Base-by-base conservation (phyloP, 805 yeast species). In the Hanseniaspora lindneri region DNA sequence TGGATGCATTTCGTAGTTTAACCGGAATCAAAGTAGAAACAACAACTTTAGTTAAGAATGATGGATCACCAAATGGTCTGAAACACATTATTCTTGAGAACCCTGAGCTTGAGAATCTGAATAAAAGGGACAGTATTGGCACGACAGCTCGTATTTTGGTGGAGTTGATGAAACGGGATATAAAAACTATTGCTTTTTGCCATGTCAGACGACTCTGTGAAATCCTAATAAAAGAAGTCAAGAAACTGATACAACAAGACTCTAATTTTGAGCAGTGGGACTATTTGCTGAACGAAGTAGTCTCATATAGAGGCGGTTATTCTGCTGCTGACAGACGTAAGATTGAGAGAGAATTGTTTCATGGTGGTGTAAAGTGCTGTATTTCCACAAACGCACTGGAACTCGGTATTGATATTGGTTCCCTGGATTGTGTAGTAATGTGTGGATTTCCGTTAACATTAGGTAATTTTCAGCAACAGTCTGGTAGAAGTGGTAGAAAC, bases 271-370 rank as follows among this genome's bases (percentile, higher is more conserved):
- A 68, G 24, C 56, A 67, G 40, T 71, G 72, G 28, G 68, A 68
- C 54, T 56, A 68, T 11, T 57, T 76, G 42, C 58, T 70, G 3
- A 66, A 75, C n/a, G 81, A 80, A 50, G 80, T 88, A 3, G 84
- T 86, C 94, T 78, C 94, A 44, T 92, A 92, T 57, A 69, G 99
- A 54, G 98, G 97, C 32, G 99, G 99, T 1, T 92, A 92, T 59
- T 77, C 94, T 3, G 79, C 88, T 1, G 65, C 73, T 1, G 97
- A 89, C 58, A 72, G 99, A 54, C 73, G 98, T 54, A 73, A 77
- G 48, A 89, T 92, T 50, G 99, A 92, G 61, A 70, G 73, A 41
- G 85, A 83, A 56, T 85, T 92, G 96, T 92, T 92, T 60, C 75
- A 74, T 53, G 96, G 97, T 0, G 76, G 79, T 48, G 63, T 92